Conservation (phyloP, 1,139 yeast genomes). For the Taiozyma sp. region DNA sequence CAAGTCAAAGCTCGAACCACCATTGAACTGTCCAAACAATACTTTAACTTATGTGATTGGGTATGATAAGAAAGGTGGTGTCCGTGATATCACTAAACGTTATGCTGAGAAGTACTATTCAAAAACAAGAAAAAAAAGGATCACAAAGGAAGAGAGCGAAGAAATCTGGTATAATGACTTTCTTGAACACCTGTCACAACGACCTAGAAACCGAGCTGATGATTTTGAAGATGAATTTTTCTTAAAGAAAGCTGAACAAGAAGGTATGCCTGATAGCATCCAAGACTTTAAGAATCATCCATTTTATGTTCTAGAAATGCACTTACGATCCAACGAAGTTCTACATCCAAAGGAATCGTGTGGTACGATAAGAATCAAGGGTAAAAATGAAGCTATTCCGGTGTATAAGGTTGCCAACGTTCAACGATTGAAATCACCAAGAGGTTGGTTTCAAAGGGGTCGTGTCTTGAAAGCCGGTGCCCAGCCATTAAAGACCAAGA, state of each 20-base stretch:
- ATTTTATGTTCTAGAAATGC: too few species aligned
- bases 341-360: too few species aligned
- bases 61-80: slow-evolving; percentile 57
- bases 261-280: too few species aligned
- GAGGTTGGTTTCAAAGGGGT: too few species aligned
- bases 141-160: slow-evolving; percentile 54
- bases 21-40: slow-evolving; percentile 52
- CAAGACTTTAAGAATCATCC: too few species aligned
- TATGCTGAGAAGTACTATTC: slow-evolving; percentile 70
- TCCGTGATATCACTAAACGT: slow-evolving; percentile 80
- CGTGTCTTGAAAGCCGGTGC: too few species aligned
- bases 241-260: slow-evolving; percentile 56
- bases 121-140: slow-evolving; percentile 65
- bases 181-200: slow-evolving; percentile 21
- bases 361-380: too few species aligned
- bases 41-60: slow-evolving; percentile 72
- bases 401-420: too few species aligned
- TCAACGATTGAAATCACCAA: too few species aligned
- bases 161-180: slow-evolving; percentile 51
- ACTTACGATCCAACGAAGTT: too few species aligned
- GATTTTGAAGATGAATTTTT: slow-evolving; percentile 69
- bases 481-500: slow-evolving; percentile 49
- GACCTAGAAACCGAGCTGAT: slow-evolving; percentile 46
- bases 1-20: slow-evolving; percentile 71
- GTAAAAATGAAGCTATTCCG: too few species aligned